Base-by-base conservation (phyloP, 2,329 filamentous ascomycete species). In the Fusarium vanettenii region DNA sequence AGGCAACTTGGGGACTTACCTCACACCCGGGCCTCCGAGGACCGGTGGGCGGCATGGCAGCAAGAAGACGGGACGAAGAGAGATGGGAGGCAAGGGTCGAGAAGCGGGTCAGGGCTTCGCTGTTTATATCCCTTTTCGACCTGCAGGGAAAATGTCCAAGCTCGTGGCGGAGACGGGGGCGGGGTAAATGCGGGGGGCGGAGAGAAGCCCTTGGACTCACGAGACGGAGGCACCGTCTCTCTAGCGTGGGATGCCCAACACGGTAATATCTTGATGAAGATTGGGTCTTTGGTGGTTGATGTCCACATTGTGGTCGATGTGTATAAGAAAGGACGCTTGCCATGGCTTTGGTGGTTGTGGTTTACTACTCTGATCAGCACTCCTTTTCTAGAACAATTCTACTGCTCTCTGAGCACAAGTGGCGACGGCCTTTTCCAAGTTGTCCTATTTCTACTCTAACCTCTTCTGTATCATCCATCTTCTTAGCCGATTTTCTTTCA, bases 111-210 rank as follows among this genome's bases (percentile, higher is more conserved):
- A 64, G 60, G 60, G 55, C 55, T 48, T 67, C 71, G 71, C 69
- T 64, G 63, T 72, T 73, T 73, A 73, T 73, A 73, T 73, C 69
- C 71, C 69, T 67, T 72, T 73, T 73, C 27, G 66, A 72, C 71
- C 37, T 35, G 35, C 37, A 48, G 39, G 71, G 71, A 73, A 73
- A 73, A 45, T 67, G 55, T 50, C 60, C 55, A 64, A 59, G 57
- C 68, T 60, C 57, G 56, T 59, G 55, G 55, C 55, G 68, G 55
- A 20, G 27, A 18, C 29, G 35, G 18, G 57, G 56, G 64, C 56
- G 48, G 64, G 56, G 43, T 56, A 31, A 37, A 45, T 63, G 61
- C 56, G 66, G 41, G 35, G 67, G 35, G 41, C 55, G 55, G 52
- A 65, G 63, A 65, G 63, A 65, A 65, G 39, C 18, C 52, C 52